phyloP scores from a whole-genome alignment of 2,329 filamentous ascomycete genomes.

The Diatrype stigma region DNA sequence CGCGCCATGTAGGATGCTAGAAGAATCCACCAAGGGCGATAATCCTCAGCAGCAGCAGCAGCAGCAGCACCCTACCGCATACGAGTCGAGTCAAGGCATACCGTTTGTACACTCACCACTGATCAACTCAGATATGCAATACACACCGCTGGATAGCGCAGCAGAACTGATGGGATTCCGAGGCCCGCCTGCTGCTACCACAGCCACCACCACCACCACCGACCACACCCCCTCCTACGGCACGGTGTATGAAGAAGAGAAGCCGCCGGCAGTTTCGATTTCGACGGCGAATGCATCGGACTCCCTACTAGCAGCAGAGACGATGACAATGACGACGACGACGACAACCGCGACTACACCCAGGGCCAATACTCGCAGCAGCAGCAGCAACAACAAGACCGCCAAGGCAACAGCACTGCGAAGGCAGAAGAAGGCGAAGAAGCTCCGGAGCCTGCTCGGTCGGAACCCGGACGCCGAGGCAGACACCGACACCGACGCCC shows the following conservation, averaged over 20 bases:
- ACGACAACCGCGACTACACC: no score
- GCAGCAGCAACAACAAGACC: no score
- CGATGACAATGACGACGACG: no score
- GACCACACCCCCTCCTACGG: no score
- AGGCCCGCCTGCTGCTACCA: not conserved
- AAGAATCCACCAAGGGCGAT: slow-evolving; percentile 11
- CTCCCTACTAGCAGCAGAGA: not conserved
- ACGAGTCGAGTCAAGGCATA: slow-evolving; percentile 2
- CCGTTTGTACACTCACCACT: slow-evolving; percentile 14
- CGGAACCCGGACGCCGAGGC: not conserved
- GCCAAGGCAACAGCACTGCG: not conserved
- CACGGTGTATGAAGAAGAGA: no score
- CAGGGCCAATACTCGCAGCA: no score
- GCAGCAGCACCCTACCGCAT: not conserved
- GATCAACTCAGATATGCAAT: slow-evolving; percentile 13
- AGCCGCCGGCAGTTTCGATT: no score
- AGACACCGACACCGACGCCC: no score
- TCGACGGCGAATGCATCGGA: no score
- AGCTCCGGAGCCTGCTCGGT: not conserved
- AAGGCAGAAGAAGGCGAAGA: not conserved
- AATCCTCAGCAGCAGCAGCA: slow-evolving; percentile 1
- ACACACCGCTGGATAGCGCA: slow-evolving; percentile 18
- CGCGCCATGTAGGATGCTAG: slow-evolving; percentile 3
- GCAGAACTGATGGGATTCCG: slow-evolving; percentile 21
- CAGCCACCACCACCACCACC: no score